Conservation (phyloP, 257 asterid species). For the Solanum chilense region DNA sequence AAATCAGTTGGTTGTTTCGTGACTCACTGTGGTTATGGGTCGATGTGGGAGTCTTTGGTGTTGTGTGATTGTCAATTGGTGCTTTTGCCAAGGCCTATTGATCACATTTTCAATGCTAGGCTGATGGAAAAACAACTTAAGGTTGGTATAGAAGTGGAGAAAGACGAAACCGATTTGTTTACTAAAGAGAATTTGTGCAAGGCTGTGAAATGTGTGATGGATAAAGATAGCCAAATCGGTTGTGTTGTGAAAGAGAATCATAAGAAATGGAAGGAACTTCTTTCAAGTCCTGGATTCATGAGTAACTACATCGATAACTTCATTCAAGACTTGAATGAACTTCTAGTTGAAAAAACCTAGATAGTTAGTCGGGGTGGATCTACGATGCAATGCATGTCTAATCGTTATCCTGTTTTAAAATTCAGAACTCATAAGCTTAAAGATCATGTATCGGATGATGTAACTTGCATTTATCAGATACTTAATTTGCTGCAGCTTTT, state of each 20-base stretch:
- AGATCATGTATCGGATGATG: too few relatives aligned
- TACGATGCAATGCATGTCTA: not conserved
- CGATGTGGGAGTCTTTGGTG: slow-evolving; percentile 4
- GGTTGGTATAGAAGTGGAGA: not conserved
- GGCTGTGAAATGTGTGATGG: slow-evolving; percentile 24
- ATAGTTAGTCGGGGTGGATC: not conserved
- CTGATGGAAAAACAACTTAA: not conserved
- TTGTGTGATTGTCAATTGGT: slow-evolving; percentile 1
- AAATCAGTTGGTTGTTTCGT: slow-evolving; percentile 5
- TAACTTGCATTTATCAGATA: too few relatives aligned
- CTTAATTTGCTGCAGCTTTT: too few relatives aligned
- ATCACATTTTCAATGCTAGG: slow-evolving; percentile 3
- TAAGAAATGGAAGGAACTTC: slow-evolving; percentile 5
- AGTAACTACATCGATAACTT: slow-evolving; percentile 18
- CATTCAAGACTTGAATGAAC: not conserved
- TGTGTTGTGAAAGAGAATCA: slow-evolving; percentile 18
- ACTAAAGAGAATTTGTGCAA: slow-evolving; percentile 15
- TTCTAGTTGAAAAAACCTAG: not conserved
- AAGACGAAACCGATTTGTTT: slow-evolving; percentile 25
- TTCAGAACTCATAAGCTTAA: not conserved
- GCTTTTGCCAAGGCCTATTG: not conserved
- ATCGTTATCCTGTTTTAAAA: not conserved
- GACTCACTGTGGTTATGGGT: slow-evolving; percentile 13
- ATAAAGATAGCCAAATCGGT: slow-evolving; percentile 8
- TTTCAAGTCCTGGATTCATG: not conserved